Conservation (phyloP, 805 yeast genomes). For the Barnettozyma botsteinii region DNA sequence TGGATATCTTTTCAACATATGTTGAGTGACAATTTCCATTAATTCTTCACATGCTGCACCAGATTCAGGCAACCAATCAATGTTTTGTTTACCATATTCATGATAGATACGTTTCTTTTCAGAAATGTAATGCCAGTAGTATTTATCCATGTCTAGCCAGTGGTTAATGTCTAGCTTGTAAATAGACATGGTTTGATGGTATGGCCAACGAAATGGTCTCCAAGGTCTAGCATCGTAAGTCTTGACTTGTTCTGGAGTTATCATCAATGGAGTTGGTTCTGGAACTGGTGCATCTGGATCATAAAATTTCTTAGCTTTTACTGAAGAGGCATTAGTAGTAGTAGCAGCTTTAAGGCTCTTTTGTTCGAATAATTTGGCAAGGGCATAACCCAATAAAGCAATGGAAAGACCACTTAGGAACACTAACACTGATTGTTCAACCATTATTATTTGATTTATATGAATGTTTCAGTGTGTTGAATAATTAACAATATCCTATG, state of each 20-base stretch:
- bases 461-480: too few species aligned
- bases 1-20: constrained; percentile 59
- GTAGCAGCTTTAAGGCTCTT: constrained; percentile 2
- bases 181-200: constrained; percentile 74
- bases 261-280: constrained; percentile 49
- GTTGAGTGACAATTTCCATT: constrained; percentile 56
- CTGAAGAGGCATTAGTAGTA: not conserved
- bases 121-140: constrained; percentile 57
- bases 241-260: constrained; percentile 62
- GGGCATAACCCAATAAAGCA: constrained; percentile 2
- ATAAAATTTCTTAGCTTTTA: constrained; percentile 10
- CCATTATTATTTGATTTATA: too few species aligned
- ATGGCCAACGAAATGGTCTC: constrained; percentile 79
- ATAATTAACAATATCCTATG: too few species aligned
- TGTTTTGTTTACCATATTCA: constrained; percentile 53
- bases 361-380: constrained; percentile 7
- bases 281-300: constrained; percentile 10
- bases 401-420: constrained; percentile 6
- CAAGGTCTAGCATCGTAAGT: constrained; percentile 71
- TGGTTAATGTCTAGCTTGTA: constrained; percentile 66
- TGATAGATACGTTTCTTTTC: constrained; percentile 57
- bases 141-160: constrained; percentile 79
- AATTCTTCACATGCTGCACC: constrained; percentile 57
- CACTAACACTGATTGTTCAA: not conserved
- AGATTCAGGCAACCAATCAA: constrained; percentile 62